Percentiles rank a stretch among this genome's conserved stretches.
These are phyloP conservation scores for Sonneratia alba DNA, from an alignment of 345 rosid genomes.

Conservation along the genomic window DNA sequence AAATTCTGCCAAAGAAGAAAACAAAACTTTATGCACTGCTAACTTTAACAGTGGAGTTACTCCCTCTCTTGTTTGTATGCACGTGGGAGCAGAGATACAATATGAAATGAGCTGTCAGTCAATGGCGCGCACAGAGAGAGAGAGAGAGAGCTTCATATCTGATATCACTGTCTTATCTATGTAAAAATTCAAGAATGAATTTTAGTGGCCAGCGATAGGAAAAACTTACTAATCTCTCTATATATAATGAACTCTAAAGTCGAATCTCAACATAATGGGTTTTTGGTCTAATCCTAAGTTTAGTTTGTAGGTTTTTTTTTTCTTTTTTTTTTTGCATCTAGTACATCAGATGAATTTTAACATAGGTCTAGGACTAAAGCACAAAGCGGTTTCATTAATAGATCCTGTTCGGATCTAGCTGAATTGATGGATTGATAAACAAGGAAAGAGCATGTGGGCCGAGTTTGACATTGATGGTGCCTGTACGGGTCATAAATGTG, in stretches of 20 bases:
- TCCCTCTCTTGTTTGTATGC: conserved; percentile 1
- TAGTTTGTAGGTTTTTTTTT: too few species aligned
- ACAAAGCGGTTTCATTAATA: not conserved
- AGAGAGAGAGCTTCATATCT: not conserved
- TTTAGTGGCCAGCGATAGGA: too few species aligned
- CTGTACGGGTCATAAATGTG: not conserved
- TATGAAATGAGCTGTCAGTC: conserved; percentile 8
- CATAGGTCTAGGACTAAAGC: too few species aligned
- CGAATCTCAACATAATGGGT: too few species aligned
- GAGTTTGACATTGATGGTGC: not conserved
- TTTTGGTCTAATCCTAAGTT: too few species aligned
- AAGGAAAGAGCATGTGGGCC: not conserved
- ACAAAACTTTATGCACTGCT: too few species aligned
- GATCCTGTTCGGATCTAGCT: not conserved
- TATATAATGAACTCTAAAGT: not conserved
- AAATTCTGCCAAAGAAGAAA: too few species aligned
- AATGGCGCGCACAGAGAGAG: not conserved
- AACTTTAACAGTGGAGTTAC: too few species aligned
- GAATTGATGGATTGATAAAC: not conserved
- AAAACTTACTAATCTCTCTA: too few species aligned
- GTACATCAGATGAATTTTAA: too few species aligned
- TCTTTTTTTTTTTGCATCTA: too few species aligned
- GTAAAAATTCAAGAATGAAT: too few species aligned
- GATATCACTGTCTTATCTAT: not conserved
- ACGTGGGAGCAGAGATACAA: not conserved